Base-by-base conservation (phyloP, 768 basidiomycete species). In the Cystobasidium tubakii region DNA sequence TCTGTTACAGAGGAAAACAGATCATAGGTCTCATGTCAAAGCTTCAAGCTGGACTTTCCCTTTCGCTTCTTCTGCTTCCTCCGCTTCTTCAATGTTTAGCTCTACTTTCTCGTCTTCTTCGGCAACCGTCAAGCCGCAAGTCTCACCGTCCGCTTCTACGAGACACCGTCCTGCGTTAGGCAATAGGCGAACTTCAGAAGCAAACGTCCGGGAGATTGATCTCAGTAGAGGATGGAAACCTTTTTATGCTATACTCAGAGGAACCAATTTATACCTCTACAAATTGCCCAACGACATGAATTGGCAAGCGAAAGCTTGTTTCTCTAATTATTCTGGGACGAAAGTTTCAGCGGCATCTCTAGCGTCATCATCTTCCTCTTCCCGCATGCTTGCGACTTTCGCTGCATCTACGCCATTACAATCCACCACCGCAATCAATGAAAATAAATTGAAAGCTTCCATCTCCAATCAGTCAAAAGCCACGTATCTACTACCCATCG, bases 191-290 rank as follows among this genome's bases (percentile, higher is more conserved):
- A n/a, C 12, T 50, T 50, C n/a, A 9, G 46, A 50, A 50, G 46
- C 57, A 15, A 60, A 60, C 21, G 23, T 60, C 2, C 12, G 57
- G 13, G 57, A 60, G 23, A 60, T 53, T 43, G 77, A 79, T 34
- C 81, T 87, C 1, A 80, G 85, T 0, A 91, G 91, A 77, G 87
- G 87, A 0, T 94, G 92, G 92, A 93, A 92, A 79, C 86, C 90
- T 3, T 90, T 86, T 83, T 92, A 92, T 80, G 84, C 89, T 55
- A 88, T 91, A 77, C 82, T 94, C 31, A 89, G 90, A 78, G 92
- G 91, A 6, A 86, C 88, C 15, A 93, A 93, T 80, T 77, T 94
- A 62, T 88, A 89, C 80, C 89, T 93, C 78, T 92, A 90, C 80
- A 94, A 93, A 78, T 87, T 90, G 0, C 90, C 91, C 0, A 83